Conservation (phyloP, 345 rosid genomes). For the Erodium maritimum region DNA sequence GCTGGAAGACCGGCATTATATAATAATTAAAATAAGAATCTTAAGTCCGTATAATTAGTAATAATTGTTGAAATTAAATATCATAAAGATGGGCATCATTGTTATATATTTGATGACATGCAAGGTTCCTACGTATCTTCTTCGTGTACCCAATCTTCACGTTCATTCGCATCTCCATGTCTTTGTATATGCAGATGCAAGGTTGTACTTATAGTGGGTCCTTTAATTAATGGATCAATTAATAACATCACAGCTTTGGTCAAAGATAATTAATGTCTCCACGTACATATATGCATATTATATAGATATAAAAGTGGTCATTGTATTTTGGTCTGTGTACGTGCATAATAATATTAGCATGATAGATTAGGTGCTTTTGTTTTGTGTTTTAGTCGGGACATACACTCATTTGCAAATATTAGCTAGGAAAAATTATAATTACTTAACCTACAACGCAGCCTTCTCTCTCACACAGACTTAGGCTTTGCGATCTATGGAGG, state of each 20-base stretch:
- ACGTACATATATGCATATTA: no score
- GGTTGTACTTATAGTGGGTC: background rate
- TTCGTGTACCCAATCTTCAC: background rate
- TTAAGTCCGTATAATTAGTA: no score
- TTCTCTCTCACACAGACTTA: no score
- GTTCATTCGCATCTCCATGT: no score
- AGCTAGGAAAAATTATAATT: no score
- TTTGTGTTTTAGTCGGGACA: no score
- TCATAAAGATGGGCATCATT: background rate
- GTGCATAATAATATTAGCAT: background rate
- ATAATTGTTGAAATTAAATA: background rate
- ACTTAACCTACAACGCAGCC: no score
- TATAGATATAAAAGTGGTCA: background rate
- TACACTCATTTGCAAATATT: no score
- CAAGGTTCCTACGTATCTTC: background rate
- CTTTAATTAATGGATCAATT: background rate
- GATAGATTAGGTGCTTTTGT: no score
- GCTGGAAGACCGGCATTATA: background rate
- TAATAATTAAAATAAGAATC: no score
- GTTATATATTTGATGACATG: no score
- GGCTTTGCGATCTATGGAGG: no score
- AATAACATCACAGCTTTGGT: background rate
- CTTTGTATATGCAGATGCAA: background rate
- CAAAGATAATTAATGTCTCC: background rate
- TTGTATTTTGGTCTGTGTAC: background rate